phyloP scores from a whole-genome alignment of 2,329 filamentous ascomycete species.

The Curvularia hawaiiensis region DNA sequence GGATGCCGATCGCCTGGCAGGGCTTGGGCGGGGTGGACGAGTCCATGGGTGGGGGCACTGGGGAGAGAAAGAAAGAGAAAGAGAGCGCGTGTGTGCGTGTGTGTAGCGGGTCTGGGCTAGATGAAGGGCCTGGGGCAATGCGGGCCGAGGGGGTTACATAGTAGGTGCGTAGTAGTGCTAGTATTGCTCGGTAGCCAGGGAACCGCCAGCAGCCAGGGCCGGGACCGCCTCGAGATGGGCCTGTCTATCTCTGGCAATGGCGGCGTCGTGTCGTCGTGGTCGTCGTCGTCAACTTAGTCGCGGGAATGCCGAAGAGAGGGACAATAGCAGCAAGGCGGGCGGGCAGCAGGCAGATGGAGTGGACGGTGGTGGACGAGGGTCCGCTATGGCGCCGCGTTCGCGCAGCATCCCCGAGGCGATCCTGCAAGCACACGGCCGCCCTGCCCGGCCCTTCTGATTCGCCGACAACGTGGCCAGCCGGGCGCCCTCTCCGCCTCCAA shows the following conservation, averaged over 20 bases:
- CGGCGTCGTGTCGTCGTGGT: background rate
- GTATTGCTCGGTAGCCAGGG: background rate
- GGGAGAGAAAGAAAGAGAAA: background rate
- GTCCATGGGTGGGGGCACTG: constrained; percentile 8
- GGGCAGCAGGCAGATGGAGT: too few relatives aligned
- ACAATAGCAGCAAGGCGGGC: background rate
- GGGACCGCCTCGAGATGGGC: background rate
- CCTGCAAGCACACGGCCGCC: constrained; percentile 1
- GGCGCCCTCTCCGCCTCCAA: background rate
- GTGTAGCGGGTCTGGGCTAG: background rate
- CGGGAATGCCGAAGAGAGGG: background rate
- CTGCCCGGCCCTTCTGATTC: constrained; percentile 4
- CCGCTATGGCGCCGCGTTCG: constrained; percentile 6
- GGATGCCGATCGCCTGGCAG: constrained; percentile 18
- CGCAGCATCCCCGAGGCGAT: constrained; percentile 14
- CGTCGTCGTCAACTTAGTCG: background rate
- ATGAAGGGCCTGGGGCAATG: background rate
- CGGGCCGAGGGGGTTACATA: constrained; percentile 1
- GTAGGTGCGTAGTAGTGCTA: background rate
- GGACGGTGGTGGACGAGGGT: background rate
- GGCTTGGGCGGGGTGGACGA: constrained; percentile 21
- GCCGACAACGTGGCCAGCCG: background rate
- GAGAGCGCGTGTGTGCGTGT: background rate
- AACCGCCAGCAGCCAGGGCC: background rate
- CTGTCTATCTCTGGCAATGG: background rate